A percentile compares a stretch with the other conserved stretches of the same genome.
Evolutionary conservation across 306 rosid species (phyloP).

Genomic region (Amphicarpaea edgeworthii): DNA sequence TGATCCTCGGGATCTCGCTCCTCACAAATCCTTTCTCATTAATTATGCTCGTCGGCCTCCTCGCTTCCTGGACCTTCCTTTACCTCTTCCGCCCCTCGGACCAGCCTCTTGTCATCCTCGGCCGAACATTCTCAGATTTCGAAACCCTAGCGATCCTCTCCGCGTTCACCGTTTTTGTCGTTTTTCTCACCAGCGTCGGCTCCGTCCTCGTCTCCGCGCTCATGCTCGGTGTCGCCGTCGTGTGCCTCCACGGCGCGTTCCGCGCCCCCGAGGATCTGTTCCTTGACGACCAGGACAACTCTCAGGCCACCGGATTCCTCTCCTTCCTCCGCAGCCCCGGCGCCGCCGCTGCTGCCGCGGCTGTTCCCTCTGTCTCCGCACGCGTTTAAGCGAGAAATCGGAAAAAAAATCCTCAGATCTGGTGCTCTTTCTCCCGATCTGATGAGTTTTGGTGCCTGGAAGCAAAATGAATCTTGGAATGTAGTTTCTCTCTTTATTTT

Average conservation of each 20-base stretch:
- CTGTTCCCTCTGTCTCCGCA: slow-evolving; percentile 54
- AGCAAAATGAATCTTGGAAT: slow-evolving; percentile 27
- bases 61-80: slow-evolving; percentile 89
- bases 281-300: slow-evolving; percentile 71
- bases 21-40: slow-evolving; percentile 77
- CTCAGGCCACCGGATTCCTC: slow-evolving; percentile 66
- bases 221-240: slow-evolving; percentile 64
- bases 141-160: slow-evolving; percentile 69
- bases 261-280: slow-evolving; percentile 93
- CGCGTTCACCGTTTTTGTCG: slow-evolving; percentile 60
- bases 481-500: slow-evolving; percentile 17
- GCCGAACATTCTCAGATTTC: slow-evolving; percentile 76
- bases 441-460: slow-evolving; percentile 21
- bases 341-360: slow-evolving; percentile 52
- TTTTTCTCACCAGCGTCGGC: slow-evolving; percentile 91
- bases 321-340: slow-evolving; percentile 72
- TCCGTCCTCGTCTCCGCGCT: slow-evolving; percentile 77
- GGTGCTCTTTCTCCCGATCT: slow-evolving; percentile 41
- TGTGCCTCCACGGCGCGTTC: slow-evolving; percentile 80
- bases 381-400: slow-evolving; percentile 53
- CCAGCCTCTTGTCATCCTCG: slow-evolving; percentile 84
- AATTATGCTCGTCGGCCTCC: slow-evolving; percentile 66
- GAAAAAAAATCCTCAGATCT: slow-evolving; percentile 33
- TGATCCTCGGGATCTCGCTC: slow-evolving; percentile 71
- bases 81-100: slow-evolving; percentile 95